Conservation (phyloP, 768 basidiomycete species). For the Lactarius hengduanensis region DNA sequence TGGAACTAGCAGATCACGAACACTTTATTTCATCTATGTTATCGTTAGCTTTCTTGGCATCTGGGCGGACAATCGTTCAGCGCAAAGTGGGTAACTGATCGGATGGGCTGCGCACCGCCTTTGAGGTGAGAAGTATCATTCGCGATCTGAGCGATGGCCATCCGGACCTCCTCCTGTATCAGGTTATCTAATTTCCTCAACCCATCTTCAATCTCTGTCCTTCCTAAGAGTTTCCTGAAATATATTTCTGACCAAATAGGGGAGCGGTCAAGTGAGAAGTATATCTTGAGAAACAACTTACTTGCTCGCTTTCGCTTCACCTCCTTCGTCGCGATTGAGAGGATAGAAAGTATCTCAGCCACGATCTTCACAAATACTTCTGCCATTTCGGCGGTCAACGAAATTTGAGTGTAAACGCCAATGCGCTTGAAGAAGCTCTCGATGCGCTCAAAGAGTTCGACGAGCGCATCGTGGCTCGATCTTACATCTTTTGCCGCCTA, state of each 20-base stretch:
- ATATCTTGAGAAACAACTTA: not conserved
- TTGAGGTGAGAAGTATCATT: not conserved
- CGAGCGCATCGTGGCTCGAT: slow-evolving; percentile 1
- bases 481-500: slow-evolving; percentile 7
- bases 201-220: slow-evolving; percentile 4
- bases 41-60: not conserved
- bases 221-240: slow-evolving; percentile 4
- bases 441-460: slow-evolving; percentile 1
- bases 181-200: not conserved
- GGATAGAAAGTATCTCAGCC: slow-evolving; percentile 10
- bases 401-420: not conserved
- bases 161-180: not conserved
- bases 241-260: not conserved
- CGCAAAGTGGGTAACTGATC: not conserved
- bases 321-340: slow-evolving; percentile 10
- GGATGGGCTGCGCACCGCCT: not conserved
- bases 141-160: not conserved
- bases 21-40: not conserved
- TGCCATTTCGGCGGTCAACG: not conserved
- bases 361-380: not conserved
- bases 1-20: not conserved
- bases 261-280: not conserved
- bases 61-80: no score
- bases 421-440: slow-evolving; percentile 4
- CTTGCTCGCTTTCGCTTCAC: not conserved